Percentiles rank a stretch among this genome's conserved stretches.
These are phyloP conservation scores for Phytopythium sindhum DNA, from an alignment of 352 stramenopile species.

Conservation along the genomic window DNA sequence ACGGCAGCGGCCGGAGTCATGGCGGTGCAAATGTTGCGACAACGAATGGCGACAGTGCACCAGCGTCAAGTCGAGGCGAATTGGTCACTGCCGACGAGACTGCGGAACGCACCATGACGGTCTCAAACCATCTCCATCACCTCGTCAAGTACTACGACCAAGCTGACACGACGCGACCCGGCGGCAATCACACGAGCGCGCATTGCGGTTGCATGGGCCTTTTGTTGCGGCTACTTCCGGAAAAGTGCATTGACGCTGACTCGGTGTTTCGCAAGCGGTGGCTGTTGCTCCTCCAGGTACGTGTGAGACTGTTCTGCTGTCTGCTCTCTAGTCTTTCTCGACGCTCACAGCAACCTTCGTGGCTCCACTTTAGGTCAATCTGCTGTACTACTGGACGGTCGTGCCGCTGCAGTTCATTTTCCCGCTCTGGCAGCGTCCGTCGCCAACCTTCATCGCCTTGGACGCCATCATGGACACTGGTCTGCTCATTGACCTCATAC, in stretches of 20 bases:
- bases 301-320: not conserved
- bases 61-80: not conserved
- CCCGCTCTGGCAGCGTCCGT: conserved; percentile 27
- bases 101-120: not conserved
- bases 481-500: conserved; percentile 38
- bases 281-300: conserved; percentile 36
- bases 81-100: not conserved
- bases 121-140: not conserved
- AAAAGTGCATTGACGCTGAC: conserved; percentile 45
- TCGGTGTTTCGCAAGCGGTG: conserved; percentile 43
- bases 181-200: not conserved
- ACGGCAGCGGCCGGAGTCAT: not conserved
- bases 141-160: conserved; percentile 17
- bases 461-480: conserved; percentile 32
- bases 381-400: conserved; percentile 47
- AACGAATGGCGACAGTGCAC: not conserved
- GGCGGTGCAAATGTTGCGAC: not conserved
- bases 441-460: conserved; percentile 22
- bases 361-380: conserved; percentile 15
- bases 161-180: conserved; percentile 9
- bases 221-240: conserved; percentile 20
- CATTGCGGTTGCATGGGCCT: not conserved
- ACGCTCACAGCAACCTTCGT: not conserved
- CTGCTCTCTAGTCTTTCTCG: not conserved
- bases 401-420: conserved; percentile 57